Conservation (phyloP, 495 filamentous ascomycete genomes). For the Penicillium paxilli region DNA sequence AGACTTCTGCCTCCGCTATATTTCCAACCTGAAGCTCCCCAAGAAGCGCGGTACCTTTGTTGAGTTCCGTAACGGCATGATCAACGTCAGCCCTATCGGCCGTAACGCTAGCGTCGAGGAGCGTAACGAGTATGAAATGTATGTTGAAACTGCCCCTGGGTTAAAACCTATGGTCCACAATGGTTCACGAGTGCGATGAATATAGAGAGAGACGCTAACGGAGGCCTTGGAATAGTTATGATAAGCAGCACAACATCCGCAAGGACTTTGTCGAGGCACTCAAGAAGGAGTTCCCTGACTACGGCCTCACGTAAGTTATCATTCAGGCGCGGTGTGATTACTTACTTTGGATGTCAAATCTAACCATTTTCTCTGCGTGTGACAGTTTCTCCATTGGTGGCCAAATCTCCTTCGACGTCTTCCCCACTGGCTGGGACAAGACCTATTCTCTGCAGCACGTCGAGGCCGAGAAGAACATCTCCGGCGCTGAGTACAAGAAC, state of each 20-base stretch:
- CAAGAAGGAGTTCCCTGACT: slow-evolving; percentile 76
- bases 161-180: not conserved
- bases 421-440: slow-evolving; percentile 97
- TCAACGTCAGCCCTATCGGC: slow-evolving; percentile 92
- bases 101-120: slow-evolving; percentile 82
- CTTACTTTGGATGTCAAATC: not conserved
- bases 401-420: slow-evolving; percentile 97
- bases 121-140: slow-evolving; percentile 70
- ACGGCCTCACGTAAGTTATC: slow-evolving; percentile 77
- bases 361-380: not conserved
- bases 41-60: slow-evolving; percentile 94
- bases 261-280: slow-evolving; percentile 69
- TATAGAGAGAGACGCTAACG: slow-evolving; percentile 13
- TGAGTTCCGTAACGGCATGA: slow-evolving; percentile 96
- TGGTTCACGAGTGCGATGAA: not conserved
- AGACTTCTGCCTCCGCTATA: slow-evolving; percentile 82
- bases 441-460: slow-evolving; percentile 93
- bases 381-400: slow-evolving; percentile 87
- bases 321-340: not conserved
- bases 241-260: slow-evolving; percentile 72
- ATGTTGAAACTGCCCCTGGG: too few species aligned
- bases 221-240: slow-evolving; percentile 49
- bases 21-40: slow-evolving; percentile 81
- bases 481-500: slow-evolving; percentile 73
- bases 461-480: slow-evolving; percentile 74